These are phyloP conservation scores for Phytophthora podocarpi DNA, from an alignment of 352 stramenopile genomes.

Conservation along the genomic window DNA sequence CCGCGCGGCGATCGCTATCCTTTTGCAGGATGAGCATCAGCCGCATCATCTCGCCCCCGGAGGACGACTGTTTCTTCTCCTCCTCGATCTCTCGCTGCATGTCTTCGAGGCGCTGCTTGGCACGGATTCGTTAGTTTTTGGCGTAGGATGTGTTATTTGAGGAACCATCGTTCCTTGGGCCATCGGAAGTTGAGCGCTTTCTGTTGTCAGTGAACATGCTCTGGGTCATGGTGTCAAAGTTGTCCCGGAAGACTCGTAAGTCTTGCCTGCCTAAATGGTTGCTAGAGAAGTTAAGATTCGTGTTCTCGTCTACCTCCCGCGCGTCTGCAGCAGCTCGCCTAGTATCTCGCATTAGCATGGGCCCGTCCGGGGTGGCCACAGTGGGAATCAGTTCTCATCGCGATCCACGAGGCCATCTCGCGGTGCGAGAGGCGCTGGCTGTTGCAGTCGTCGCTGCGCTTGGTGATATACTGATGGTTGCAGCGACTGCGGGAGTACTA, in stretches of 20 bases:
- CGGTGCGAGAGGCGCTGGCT: neutral
- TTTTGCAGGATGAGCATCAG: constrained; percentile 4
- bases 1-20: constrained; percentile 1
- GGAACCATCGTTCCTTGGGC: neutral
- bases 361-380: neutral
- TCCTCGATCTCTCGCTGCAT: neutral
- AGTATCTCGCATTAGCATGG: neutral
- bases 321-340: neutral
- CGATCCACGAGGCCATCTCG: neutral
- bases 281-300: neutral
- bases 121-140: neutral
- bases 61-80: neutral
- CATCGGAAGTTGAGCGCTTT: neutral
- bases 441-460: too few relatives aligned
- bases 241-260: neutral
- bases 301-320: neutral
- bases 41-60: neutral
- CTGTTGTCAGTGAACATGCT: neutral
- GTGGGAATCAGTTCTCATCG: neutral
- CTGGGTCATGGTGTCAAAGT: neutral
- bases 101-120: neutral
- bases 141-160: too few relatives aligned
- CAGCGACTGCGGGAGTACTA: too few relatives aligned
- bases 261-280: neutral
- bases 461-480: too few relatives aligned